Base-by-base conservation (phyloP, 805 yeast species). In the Saccharomycopsis selenospora region DNA sequence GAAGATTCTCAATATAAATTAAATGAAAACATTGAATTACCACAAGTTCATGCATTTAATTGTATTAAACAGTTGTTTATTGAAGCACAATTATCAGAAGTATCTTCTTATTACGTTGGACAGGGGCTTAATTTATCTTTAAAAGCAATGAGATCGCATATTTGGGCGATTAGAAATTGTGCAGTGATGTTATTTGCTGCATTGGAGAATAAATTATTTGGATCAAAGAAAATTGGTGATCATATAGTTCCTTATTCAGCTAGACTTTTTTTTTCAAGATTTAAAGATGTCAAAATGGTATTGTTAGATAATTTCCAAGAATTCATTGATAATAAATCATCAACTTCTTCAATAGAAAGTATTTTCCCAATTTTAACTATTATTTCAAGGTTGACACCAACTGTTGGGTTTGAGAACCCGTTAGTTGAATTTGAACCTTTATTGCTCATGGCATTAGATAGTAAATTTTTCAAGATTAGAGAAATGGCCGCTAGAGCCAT, bases 1-100 rank as follows among this genome's bases (percentile, higher is more conserved):
- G 64, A 61, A 11, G 69, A 67, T 25, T 64, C 69, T 33, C 76
- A 71, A 10, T 80, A 72, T 38, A 49, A 46, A 5, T 17, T 48
- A 6, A 67, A 67, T 44, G 72, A 71, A 26, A 81, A 75, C 49
- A 71, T 78, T 53, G 95, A 86, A 59, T 69, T 89, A 13, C 93
- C 98, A 0, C 97, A 90, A 59, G 96, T 91, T 0, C 95, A 91
- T 66, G 97, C 97, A 0, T 80, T 87, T 60, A 91, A 91, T 60
- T 83, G 95, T 60, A 76, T 93, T 49, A 79, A 77, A 54, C 82
- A 82, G 2, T 70, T 91, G 1, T 81, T 89, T 55, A 75, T 74
- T 20, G 97, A 90, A 50, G 72, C 90, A 0, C 67, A 74, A 20
- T 65, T 93, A n/a, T 67, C 87, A 0, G 72, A 67, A 1, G 63